phyloP scores from a whole-genome alignment of 495 filamentous ascomycete species.

The Tuber indicum region DNA sequence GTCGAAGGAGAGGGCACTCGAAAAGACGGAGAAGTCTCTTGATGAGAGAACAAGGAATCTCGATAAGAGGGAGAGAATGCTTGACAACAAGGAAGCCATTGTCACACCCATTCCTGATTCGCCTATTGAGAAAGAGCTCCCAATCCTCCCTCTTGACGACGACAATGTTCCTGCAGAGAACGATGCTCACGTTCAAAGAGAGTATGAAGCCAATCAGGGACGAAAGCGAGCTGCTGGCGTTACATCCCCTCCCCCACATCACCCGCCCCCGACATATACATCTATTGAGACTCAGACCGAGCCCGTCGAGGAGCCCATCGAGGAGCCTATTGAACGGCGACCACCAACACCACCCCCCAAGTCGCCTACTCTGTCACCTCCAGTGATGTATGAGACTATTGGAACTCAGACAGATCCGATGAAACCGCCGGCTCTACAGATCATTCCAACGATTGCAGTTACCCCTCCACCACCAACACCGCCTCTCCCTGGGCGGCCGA shows the following conservation, averaged over 20 bases:
- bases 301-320: neutral
- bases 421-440: conserved; percentile 42
- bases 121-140: conserved; percentile 16
- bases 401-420: conserved; percentile 68
- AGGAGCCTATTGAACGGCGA: conserved; percentile 46
- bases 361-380: conserved; percentile 34
- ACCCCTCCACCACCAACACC: conserved; percentile 56
- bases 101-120: conserved; percentile 26
- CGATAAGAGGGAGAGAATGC: conserved; percentile 43
- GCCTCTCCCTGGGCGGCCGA: conserved; percentile 50
- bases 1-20: conserved; percentile 49
- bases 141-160: neutral
- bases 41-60: conserved; percentile 49
- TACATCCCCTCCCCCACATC: conserved; percentile 40
- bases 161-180: conserved; percentile 19
- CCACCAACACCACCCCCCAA: conserved; percentile 66
- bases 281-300: conserved; percentile 18
- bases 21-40: conserved; percentile 50
- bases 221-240: conserved; percentile 55
- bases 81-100: conserved; percentile 24
- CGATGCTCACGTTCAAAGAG: conserved; percentile 46
- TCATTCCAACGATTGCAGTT: conserved; percentile 57
- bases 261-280: conserved; percentile 35
- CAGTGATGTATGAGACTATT: conserved; percentile 45
- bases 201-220: conserved; percentile 65